These are phyloP conservation scores for Lumnitzera racemosa DNA, from an alignment of 345 rosid genomes.

Conservation along the genomic window DNA sequence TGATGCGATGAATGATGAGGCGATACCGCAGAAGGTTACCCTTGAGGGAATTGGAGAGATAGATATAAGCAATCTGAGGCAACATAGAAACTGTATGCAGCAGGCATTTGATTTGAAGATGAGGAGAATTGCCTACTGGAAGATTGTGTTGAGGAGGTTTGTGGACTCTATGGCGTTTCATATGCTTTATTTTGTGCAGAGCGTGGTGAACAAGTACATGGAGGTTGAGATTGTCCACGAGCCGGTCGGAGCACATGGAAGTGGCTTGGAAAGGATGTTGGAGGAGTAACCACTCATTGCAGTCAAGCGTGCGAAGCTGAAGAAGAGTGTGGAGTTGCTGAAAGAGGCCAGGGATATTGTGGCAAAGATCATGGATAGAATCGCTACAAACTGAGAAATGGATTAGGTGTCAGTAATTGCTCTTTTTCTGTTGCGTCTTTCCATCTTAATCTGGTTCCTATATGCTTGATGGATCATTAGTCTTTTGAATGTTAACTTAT, in stretches of 20 bases:
- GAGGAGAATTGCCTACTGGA: conserved; percentile 25
- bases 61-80: not conserved
- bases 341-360: conserved; percentile 20
- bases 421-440: too few relatives aligned
- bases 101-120: conserved; percentile 25
- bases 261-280: conserved; percentile 17
- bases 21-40: fast-evolving
- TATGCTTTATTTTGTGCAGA: conserved; percentile 8
- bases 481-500: too few relatives aligned
- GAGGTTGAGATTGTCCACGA: conserved; percentile 13
- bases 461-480: too few relatives aligned
- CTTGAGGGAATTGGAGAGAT: conserved; percentile 16
- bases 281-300: conserved; percentile 20
- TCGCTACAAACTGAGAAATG: not conserved
- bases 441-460: too few relatives aligned
- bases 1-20: not conserved
- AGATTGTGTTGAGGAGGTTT: conserved; percentile 20
- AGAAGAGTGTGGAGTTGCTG: conserved; percentile 14
- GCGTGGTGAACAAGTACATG: conserved; percentile 17
- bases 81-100: not conserved
- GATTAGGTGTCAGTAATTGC: not conserved
- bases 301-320: conserved; percentile 15
- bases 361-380: conserved; percentile 10
- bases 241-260: conserved; percentile 13
- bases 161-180: conserved; percentile 22